phyloP scores from a whole-genome alignment of 495 filamentous ascomycete genomes.

The Penicillium malachiteum region DNA sequence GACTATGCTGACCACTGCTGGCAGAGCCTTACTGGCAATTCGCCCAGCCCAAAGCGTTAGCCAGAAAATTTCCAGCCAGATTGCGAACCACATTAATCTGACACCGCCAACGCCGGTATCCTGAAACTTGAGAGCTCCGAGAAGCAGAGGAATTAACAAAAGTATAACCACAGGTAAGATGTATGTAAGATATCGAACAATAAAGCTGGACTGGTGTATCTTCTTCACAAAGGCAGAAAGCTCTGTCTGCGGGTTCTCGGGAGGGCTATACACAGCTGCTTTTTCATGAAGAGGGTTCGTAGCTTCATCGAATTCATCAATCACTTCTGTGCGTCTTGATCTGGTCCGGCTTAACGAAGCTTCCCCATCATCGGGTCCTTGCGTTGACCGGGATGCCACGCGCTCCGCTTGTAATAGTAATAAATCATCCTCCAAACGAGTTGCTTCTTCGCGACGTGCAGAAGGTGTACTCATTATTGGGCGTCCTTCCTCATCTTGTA shows the following conservation, averaged over 20 bases:
- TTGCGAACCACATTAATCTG: slow-evolving; percentile 81
- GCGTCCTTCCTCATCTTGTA: slow-evolving; percentile 21
- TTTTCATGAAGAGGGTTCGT: slow-evolving; percentile 75
- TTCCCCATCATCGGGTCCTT: slow-evolving; percentile 40
- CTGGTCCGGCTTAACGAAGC: slow-evolving; percentile 51
- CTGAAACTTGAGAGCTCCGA: slow-evolving; percentile 67
- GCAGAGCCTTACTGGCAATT: slow-evolving; percentile 74
- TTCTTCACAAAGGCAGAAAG: slow-evolving; percentile 62
- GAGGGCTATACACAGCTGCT: slow-evolving; percentile 65
- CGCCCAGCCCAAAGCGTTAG: slow-evolving; percentile 82
- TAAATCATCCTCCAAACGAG: slow-evolving; percentile 79
- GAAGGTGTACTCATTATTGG: slow-evolving; percentile 45
- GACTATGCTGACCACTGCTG: slow-evolving; percentile 60
- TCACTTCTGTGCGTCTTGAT: slow-evolving; percentile 51
- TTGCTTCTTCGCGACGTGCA: slow-evolving; percentile 62
- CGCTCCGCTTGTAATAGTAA: slow-evolving; percentile 81
- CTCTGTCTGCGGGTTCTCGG: slow-evolving; percentile 61
- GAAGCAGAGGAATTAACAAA: slow-evolving; percentile 75
- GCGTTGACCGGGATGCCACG: slow-evolving; percentile 57
- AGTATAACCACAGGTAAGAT: slow-evolving; percentile 73
- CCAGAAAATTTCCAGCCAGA: slow-evolving; percentile 95
- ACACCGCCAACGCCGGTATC: slow-evolving; percentile 74
- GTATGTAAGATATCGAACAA: slow-evolving; percentile 85
- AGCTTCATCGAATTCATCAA: slow-evolving; percentile 83
- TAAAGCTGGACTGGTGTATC: slow-evolving; percentile 70